Evolutionary conservation across 2,329 filamentous ascomycete species (phyloP), one percentile per base, ranked within the genome.

Genomic region (Fusarium sp.): DNA sequence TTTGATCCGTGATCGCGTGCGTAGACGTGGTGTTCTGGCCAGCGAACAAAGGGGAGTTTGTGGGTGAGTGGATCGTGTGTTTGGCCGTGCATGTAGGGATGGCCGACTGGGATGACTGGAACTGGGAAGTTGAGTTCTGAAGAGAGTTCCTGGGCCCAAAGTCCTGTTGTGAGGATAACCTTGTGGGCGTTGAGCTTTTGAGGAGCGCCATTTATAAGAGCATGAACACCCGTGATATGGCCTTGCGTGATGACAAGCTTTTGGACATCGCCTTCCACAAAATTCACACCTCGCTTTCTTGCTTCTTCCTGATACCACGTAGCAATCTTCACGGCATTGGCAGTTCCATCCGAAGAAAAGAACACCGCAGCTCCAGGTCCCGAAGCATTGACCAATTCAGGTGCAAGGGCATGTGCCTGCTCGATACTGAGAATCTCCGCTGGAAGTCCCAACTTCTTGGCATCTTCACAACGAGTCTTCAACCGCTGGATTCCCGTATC

Each of bases 21-120:
- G 20, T 74, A 74, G 1, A 70, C 68, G 8, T 74, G 71, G 3
- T 65, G 46, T 4, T 74, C 71, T 5, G 70, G 71, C 65, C 65
- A 74, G 26, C 71, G 62, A 1, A 74, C 56, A 15, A 74, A 74
- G 0, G 68, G 56, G 0, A 43, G 7, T 1, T 50, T 66, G 17
- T 20, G 46, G 2, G 56, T 13, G 3, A 54, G 45, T 7, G 47
- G 35, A 1, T 35, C n/a, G 9, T 47, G 44, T 1, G 19, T 17
- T 10, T 48, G 28, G 1, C 58, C 64, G 3, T 74, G 50, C 52
- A 63, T 72, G 28, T 74, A 74, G 0, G 71, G 71, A 7, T 74
- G 71, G 0, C 70, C 70, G 2, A 74, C 71, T 1, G 71, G 70
- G 4, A 74, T 55, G 1, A 74, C 70, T 0, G 71, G 70, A 0